Conservation (phyloP, 495 filamentous ascomycete species). For the Neurospora sp. region DNA sequence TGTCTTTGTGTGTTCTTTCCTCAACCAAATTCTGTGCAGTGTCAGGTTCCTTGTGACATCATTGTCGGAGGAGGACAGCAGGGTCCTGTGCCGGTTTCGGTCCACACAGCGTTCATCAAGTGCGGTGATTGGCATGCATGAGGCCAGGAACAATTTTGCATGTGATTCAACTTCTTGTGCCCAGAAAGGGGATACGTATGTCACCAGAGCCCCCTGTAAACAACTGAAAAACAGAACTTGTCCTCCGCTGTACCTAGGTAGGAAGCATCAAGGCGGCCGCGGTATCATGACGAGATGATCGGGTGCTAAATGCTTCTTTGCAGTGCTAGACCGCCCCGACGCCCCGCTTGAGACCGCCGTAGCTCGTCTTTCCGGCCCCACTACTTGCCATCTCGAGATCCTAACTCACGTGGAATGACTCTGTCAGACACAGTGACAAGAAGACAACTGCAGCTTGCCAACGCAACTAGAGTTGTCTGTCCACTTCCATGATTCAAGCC, state of each 20-base stretch:
- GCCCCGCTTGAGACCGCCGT: background rate
- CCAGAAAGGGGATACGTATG: background rate
- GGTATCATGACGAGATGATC: background rate
- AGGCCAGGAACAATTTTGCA: background rate
- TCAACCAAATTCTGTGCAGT: background rate
- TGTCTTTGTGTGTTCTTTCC: background rate
- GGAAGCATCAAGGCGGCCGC: background rate
- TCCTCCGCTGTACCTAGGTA: background rate
- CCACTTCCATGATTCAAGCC: background rate
- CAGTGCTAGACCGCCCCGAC: background rate
- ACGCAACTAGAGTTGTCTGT: background rate
- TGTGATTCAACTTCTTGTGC: background rate
- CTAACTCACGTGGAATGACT: background rate
- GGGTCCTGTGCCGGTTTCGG: background rate
- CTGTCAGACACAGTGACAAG: background rate
- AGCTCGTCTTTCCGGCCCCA: background rate
- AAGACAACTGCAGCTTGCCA: background rate
- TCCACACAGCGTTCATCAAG: background rate
- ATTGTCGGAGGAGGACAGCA: background rate
- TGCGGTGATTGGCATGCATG: background rate
- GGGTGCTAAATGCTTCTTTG: background rate
- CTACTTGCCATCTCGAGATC: background rate
- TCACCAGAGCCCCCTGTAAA: background rate
- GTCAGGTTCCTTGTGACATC: background rate
- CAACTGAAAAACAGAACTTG: background rate